Percentiles rank a stretch among this genome's conserved stretches.
Conservation (phyloP, 2,329 filamentous ascomycete genomes). For the Ceratocystis diversiconidia region DNA sequence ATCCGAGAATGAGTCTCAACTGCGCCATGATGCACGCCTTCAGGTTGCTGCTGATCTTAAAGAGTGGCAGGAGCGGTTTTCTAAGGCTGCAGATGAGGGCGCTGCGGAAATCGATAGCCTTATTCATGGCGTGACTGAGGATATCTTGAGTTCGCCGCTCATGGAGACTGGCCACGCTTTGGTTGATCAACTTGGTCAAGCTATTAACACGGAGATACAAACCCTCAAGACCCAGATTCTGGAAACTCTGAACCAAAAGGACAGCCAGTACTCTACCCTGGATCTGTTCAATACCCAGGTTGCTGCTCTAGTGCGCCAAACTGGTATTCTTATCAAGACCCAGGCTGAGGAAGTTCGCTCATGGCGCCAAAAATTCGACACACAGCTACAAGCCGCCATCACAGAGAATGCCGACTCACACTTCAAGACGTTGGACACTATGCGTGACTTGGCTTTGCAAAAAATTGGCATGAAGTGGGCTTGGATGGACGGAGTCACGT, state of each 20-base stretch:
- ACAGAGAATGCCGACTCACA: conserved; percentile 63
- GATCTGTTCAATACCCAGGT: conserved; percentile 32
- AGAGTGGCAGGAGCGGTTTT: conserved; percentile 79
- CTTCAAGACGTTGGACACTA: conserved; percentile 66
- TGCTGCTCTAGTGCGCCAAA: conserved; percentile 40
- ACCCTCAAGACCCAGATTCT: conserved; percentile 47
- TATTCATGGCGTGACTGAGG: conserved; percentile 39
- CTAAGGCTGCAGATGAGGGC: conserved; percentile 71
- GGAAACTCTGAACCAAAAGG: conserved; percentile 41
- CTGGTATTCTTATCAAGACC: conserved; percentile 60
- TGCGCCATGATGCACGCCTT: conserved; percentile 44
- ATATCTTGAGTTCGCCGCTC: conserved; percentile 25
- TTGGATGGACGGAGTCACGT: conserved; percentile 87
- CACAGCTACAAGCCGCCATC: conserved; percentile 54
- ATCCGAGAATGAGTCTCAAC: conserved; percentile 36
- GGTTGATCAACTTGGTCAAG: conserved; percentile 52
- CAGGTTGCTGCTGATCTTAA: conserved; percentile 65
- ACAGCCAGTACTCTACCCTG: conserved; percentile 33
- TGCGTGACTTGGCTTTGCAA: conserved; percentile 71
- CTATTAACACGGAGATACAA: conserved; percentile 47
- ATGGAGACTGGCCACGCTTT: conserved; percentile 53
- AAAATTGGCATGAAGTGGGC: conserved; percentile 92
- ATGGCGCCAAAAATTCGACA: conserved; percentile 61
- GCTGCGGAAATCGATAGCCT: conserved; percentile 56
- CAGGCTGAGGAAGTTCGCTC: conserved; percentile 61